These are phyloP conservation scores for Aaosphaeria pasadenensis DNA, from an alignment of 2,329 filamentous ascomycete genomes.

Conservation along the genomic window DNA sequence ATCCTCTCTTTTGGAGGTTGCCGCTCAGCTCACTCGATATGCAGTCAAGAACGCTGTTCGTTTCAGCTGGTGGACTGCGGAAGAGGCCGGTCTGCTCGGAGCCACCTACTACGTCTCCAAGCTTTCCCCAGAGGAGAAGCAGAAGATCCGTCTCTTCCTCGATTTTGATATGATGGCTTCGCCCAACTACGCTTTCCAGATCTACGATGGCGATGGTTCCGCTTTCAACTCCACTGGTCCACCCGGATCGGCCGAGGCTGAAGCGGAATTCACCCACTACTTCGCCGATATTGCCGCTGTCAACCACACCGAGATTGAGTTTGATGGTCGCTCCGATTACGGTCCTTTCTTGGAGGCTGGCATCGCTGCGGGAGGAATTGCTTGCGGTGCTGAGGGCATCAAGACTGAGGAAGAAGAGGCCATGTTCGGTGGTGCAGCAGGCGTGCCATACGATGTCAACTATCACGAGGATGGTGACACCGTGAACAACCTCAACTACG, in stretches of 20 bases:
- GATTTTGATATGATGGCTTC: constrained; percentile 71
- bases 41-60: constrained; percentile 66
- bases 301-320: constrained; percentile 63
- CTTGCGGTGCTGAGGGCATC: constrained; percentile 73
- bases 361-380: constrained; percentile 72
- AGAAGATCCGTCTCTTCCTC: constrained; percentile 64
- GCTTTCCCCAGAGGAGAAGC: constrained; percentile 48
- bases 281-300: constrained; percentile 25
- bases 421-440: constrained; percentile 69
- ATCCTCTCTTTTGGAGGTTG: constrained; percentile 58
- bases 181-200: constrained; percentile 56
- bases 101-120: constrained; percentile 55
- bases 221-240: constrained; percentile 55
- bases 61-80: constrained; percentile 64
- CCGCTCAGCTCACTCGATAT: constrained; percentile 65
- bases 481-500: constrained; percentile 52
- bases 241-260: constrained; percentile 65
- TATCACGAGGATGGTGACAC: constrained; percentile 56
- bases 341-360: constrained; percentile 70
- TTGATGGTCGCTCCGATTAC: constrained; percentile 79
- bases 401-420: constrained; percentile 66
- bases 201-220: constrained; percentile 58
- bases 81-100: constrained; percentile 63
- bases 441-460: constrained; percentile 54
- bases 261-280: constrained; percentile 53